Conservation (phyloP, 352 stramenopile genomes). For the Pythium myriotylum region DNA sequence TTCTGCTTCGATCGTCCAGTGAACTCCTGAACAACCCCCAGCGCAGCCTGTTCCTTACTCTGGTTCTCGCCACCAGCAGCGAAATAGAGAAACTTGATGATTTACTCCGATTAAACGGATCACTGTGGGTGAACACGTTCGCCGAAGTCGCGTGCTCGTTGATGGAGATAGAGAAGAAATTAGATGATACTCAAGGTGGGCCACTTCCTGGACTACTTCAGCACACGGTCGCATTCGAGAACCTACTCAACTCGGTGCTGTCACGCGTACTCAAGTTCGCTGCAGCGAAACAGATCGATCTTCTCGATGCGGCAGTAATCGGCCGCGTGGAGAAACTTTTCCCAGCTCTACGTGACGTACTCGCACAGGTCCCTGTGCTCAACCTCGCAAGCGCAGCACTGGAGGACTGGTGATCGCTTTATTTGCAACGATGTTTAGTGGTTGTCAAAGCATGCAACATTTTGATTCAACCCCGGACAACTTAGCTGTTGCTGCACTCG, state of each 20-base stretch:
- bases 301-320: constrained; percentile 26
- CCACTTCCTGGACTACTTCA: constrained; percentile 11
- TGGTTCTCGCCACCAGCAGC: constrained; percentile 14
- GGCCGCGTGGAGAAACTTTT: constrained; percentile 18
- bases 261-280: constrained; percentile 26
- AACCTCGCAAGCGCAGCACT: constrained; percentile 13
- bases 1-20: constrained; percentile 10
- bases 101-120: constrained; percentile 24
- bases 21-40: constrained; percentile 6
- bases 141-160: constrained; percentile 15
- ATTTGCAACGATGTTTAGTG: neutral
- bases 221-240: constrained; percentile 5
- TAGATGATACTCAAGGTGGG: neutral
- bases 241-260: constrained; percentile 15
- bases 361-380: constrained; percentile 25
- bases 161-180: neutral
- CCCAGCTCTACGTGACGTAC: constrained; percentile 16
- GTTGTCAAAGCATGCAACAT: too few species aligned
- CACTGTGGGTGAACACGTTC: constrained; percentile 43
- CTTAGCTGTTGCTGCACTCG: neutral
- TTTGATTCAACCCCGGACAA: neutral
- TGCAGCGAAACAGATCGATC: constrained; percentile 24
- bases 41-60: constrained; percentile 26
- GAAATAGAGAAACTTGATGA: constrained; percentile 24
- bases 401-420: constrained; percentile 6